These are phyloP conservation scores for Mortierella sp. DNA, from an alignment of 371 early-diverging fungal species.

Conservation along the genomic window DNA sequence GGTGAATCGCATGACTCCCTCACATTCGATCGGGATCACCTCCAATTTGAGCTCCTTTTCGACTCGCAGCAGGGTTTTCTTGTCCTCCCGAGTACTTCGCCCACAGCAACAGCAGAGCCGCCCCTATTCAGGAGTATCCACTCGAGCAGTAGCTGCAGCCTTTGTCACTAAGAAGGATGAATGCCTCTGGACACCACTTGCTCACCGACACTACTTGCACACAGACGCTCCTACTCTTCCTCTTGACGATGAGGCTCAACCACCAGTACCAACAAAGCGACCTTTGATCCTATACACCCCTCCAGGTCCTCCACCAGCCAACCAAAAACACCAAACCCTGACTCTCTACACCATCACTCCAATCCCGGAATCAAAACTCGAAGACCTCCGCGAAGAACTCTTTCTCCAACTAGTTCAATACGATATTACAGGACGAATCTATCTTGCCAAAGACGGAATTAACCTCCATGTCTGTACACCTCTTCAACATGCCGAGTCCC, in stretches of 20 bases:
- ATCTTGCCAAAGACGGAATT: conserved; percentile 72
- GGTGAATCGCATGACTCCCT: not conserved
- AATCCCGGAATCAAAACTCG: conserved; percentile 28
- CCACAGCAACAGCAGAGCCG: not conserved
- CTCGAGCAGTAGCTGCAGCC: not conserved
- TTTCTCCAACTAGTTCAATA: conserved; percentile 60
- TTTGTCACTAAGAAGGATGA: not conserved
- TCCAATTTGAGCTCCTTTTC: not conserved
- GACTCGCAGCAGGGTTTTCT: not conserved
- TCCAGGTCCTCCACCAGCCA: conserved; percentile 25
- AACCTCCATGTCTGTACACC: conserved; percentile 81
- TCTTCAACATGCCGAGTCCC: conserved; percentile 41
- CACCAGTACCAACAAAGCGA: not conserved
- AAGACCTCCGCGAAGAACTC: conserved; percentile 40
- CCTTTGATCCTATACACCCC: conserved; percentile 35
- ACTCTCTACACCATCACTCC: conserved; percentile 53
- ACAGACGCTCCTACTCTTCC: not conserved
- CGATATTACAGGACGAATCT: conserved; percentile 74
- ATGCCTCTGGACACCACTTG: not conserved
- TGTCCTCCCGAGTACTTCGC: not conserved
- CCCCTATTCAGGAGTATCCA: not conserved
- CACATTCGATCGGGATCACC: not conserved
- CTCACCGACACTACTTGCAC: conserved; percentile 1
- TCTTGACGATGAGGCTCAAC: not conserved
- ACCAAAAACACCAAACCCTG: conserved; percentile 48